Percentiles rank a stretch among this genome's conserved stretches.
Conservation (phyloP, 805 yeast species). For the Nakazawaea ambrosiae region DNA sequence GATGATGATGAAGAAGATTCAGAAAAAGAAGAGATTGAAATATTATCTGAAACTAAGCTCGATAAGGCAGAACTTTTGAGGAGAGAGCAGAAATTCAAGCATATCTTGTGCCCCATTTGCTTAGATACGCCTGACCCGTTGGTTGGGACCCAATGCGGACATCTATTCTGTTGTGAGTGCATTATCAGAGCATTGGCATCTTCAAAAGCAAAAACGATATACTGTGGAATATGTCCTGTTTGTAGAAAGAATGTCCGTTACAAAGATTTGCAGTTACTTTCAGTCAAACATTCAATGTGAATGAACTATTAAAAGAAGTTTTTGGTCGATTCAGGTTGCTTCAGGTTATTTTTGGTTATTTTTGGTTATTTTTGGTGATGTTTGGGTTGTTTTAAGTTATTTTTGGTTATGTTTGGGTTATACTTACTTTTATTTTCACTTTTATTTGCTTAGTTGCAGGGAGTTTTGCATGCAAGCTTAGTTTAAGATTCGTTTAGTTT, state of each 20-base stretch:
- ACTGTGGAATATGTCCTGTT: constrained; percentile 25
- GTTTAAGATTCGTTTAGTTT: too few species aligned
- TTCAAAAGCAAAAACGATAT: constrained; percentile 25
- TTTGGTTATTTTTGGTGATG: neutral
- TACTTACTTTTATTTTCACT: neutral
- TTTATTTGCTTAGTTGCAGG: too few species aligned
- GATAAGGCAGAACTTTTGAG: constrained; percentile 7
- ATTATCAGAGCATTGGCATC: constrained; percentile 41
- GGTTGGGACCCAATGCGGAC: constrained; percentile 50
- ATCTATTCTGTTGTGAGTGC: constrained; percentile 48
- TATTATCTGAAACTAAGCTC: constrained; percentile 7
- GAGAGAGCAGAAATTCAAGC: constrained; percentile 18
- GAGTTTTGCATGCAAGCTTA: too few species aligned
- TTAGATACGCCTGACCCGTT: constrained; percentile 45
- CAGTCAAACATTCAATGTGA: constrained; percentile 1
- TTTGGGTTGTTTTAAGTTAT: neutral
- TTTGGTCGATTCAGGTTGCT: too few species aligned
- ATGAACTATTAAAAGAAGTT: neutral
- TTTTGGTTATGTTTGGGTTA: neutral
- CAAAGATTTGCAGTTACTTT: constrained; percentile 7
- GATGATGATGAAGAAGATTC: neutral
- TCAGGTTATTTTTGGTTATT: neutral
- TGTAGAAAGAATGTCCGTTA: constrained; percentile 20
- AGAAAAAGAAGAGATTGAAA: constrained; percentile 7
- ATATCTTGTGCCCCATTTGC: constrained; percentile 46